A percentile compares a stretch with the other conserved stretches of the same genome.
These are phyloP conservation scores for Picochlorum sp. DNA, from an alignment of 139 green algal genomes.

Conservation along the genomic window DNA sequence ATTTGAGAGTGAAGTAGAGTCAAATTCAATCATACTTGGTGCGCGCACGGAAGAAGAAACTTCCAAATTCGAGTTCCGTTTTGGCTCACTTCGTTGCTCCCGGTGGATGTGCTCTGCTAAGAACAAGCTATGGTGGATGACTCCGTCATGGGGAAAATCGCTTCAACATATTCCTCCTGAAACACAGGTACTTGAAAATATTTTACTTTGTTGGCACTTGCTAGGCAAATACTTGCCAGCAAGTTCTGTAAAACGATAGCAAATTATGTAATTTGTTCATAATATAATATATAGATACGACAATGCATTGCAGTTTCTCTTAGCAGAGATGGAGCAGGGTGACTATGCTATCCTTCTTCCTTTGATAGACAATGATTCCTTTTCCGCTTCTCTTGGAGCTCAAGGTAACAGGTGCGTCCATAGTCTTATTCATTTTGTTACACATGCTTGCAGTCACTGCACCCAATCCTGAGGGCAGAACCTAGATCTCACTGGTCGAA, in stretches of 20 bases:
- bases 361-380: slow-evolving; percentile 62
- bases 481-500: not conserved
- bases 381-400: slow-evolving; percentile 57
- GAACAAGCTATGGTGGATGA: slow-evolving; percentile 91
- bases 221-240: too few species aligned
- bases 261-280: too few species aligned
- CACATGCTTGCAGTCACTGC: too few species aligned
- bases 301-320: too few species aligned
- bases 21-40: not conserved
- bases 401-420: too few species aligned
- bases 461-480: not conserved
- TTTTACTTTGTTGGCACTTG: too few species aligned
- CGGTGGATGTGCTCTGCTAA: slow-evolving; percentile 56
- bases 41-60: not conserved
- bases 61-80: not conserved
- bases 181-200: slow-evolving; percentile 72
- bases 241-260: too few species aligned
- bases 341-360: slow-evolving; percentile 68
- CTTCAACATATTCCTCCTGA: slow-evolving; percentile 64
- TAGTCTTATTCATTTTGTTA: too few species aligned
- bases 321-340: slow-evolving; percentile 58
- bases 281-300: too few species aligned
- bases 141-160: slow-evolving; percentile 71
- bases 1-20: too few species aligned
- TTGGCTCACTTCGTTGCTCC: slow-evolving; percentile 29